These are phyloP conservation scores for Blastocystis sp. DNA, from an alignment of 352 stramenopile genomes.

Conservation along the genomic window DNA sequence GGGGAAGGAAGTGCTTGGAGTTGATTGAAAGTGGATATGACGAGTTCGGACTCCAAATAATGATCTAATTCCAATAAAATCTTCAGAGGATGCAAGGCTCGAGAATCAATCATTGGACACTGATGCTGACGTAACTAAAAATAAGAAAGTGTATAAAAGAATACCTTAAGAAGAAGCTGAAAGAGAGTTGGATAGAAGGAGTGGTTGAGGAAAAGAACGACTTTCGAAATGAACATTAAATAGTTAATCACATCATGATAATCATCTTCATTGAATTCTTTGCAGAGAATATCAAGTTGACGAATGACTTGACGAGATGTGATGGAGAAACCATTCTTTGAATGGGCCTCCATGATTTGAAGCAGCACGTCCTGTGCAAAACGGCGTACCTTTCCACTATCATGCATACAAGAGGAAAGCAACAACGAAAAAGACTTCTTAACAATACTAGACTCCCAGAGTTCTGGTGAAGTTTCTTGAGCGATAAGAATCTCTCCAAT, in stretches of 20 bases:
- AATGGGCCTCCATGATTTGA: background rate
- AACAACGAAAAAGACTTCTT: conserved; percentile 19
- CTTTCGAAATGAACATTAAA: background rate
- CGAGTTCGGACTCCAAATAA: background rate
- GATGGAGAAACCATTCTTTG: background rate
- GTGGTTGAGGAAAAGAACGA: background rate
- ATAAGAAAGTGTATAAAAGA: background rate
- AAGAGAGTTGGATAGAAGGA: conserved; percentile 4
- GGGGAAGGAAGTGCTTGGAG: background rate
- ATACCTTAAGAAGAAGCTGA: conserved; percentile 1
- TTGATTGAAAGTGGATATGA: background rate
- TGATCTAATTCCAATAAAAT: background rate
- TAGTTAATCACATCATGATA: conserved; percentile 38
- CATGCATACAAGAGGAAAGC: conserved; percentile 10
- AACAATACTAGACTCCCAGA: conserved; percentile 34
- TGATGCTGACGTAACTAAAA: background rate
- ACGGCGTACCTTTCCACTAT: conserved; percentile 25
- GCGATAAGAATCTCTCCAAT: background rate
- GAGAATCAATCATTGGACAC: background rate
- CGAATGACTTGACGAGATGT: conserved; percentile 9
- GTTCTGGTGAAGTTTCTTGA: conserved; percentile 15
- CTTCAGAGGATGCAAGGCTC: background rate
- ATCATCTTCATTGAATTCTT: conserved; percentile 18
- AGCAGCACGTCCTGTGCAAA: background rate
- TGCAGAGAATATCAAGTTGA: conserved; percentile 6